phyloP scores from a whole-genome alignment of 805 yeast species.

The Lipomyces mesembrius region DNA sequence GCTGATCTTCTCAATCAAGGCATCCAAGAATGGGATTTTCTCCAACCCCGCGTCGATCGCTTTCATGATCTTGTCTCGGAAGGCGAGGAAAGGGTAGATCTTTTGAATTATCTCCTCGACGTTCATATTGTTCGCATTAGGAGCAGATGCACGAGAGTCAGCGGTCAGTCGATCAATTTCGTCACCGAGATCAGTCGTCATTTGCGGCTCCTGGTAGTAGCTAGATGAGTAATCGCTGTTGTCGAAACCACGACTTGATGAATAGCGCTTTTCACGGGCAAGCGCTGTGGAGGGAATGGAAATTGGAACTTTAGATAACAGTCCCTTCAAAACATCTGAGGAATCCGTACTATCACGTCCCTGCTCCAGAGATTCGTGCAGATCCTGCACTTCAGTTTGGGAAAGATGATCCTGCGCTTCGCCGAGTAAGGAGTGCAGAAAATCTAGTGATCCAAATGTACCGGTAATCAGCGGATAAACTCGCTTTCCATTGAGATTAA shows the following conservation, averaged over 20 bases:
- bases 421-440: conserved; percentile 39
- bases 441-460: conserved; percentile 41
- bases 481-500: conserved; percentile 34
- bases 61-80: conserved; percentile 30
- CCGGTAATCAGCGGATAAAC: conserved; percentile 41
- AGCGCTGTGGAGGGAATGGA: conserved; percentile 11
- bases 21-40: conserved; percentile 35
- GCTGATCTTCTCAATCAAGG: conserved; percentile 36
- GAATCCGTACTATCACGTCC: conserved; percentile 15
- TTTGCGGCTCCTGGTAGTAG: not conserved
- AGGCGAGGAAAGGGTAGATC: conserved; percentile 35
- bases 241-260: conserved; percentile 5
- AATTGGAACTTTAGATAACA: conserved; percentile 36
- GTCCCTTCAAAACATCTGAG: conserved; percentile 25
- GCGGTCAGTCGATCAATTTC: conserved; percentile 27
- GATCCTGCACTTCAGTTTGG: conserved; percentile 38
- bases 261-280: not conserved
- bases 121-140: conserved; percentile 12
- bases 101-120: conserved; percentile 26
- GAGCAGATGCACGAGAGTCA: conserved; percentile 18
- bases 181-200: conserved; percentile 8
- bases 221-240: not conserved
- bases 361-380: conserved; percentile 30
- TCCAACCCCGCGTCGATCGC: conserved; percentile 29
- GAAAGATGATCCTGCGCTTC: conserved; percentile 39